Evolutionary conservation across 2,329 filamentous ascomycete species (phyloP), one percentile per base, ranked within the genome.

Genomic region (Aspergillus versicolor): DNA sequence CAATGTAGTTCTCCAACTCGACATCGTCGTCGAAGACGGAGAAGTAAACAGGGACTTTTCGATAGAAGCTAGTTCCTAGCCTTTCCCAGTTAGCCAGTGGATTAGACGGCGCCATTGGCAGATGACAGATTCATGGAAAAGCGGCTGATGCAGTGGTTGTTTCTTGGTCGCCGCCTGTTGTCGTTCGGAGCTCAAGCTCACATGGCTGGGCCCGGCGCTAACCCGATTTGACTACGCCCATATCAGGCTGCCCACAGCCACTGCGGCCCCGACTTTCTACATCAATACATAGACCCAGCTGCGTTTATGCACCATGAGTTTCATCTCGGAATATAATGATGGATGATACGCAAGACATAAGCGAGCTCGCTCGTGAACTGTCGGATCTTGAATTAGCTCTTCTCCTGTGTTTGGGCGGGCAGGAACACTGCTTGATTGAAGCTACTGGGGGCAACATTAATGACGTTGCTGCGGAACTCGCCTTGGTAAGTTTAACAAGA

Each of bases 11-110:
- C 80, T 97, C 92, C 65, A 99, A 84, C 78, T 99, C 92, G 61
- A 97, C 82, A 72, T 96, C 92, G 71, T 90, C 85, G 76, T 96
- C 92, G 74, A 97, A 99, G 63, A 97, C 85, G 64, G 88, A 89
- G 60, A 92, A 92, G 81, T 97, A 99, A 60, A 96, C 85, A 75
- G 93, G 90, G 56, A 90, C 88, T 80, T 96, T 97, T 74, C 93
- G 90, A 79, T 97, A 99, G 82, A 95, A 97, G 69, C 86, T 88
- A 76, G 95, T 90, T 71, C 91, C 94, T 64, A 97, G 86, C 75
- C 86, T 89, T 81, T 96, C 92, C 94, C 94, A 99, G 75, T 93
- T 91, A 68, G 91, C 89, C 67, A 91, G 91, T 69, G 92, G 84
- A 69, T 86, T 87, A 60, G 79, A 77, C 42, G 73, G 70, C 54